Evolutionary conservation across 139 green algal species (phyloP).

Genomic region (Asterochloris erici): DNA sequence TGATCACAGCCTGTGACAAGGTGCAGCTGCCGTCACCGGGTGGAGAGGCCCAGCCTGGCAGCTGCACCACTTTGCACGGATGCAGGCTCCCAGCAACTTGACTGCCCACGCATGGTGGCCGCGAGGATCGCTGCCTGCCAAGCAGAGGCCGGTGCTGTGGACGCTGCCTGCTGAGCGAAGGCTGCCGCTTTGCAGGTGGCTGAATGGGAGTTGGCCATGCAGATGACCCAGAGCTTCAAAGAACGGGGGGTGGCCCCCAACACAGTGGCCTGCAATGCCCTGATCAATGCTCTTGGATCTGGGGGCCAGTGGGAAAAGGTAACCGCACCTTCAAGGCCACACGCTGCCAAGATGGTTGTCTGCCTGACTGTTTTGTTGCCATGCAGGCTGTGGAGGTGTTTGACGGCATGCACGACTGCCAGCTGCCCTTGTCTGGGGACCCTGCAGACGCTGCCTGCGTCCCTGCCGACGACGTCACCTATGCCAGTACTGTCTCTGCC

Average conservation of each 20-base stretch:
- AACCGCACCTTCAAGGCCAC: background rate
- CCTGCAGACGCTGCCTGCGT: background rate
- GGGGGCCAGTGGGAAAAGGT: slow-evolving; percentile 14
- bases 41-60: too few relatives aligned
- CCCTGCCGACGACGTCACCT: background rate
- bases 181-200: background rate
- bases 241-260: slow-evolving; percentile 3
- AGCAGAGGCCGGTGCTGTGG: background rate
- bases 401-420: slow-evolving; percentile 10
- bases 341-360: background rate
- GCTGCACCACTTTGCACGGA: too few relatives aligned
- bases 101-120: too few relatives aligned
- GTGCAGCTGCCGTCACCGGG: background rate
- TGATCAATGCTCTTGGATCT: slow-evolving; percentile 35
- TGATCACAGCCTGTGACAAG: slow-evolving; percentile 20
- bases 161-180: background rate
- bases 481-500: slow-evolving; percentile 9
- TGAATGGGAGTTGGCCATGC: background rate
- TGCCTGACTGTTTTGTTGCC: background rate
- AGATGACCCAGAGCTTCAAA: background rate
- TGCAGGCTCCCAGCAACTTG: too few relatives aligned
- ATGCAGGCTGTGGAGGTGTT: slow-evolving; percentile 17
- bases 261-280: slow-evolving; percentile 24
- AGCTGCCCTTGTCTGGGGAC: slow-evolving; percentile 19
- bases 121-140: background rate